Percentiles rank a stretch among this genome's conserved stretches.
Evolutionary conservation across 1,139 yeast species (phyloP).

Genomic region (Protomyces gravidus): DNA sequence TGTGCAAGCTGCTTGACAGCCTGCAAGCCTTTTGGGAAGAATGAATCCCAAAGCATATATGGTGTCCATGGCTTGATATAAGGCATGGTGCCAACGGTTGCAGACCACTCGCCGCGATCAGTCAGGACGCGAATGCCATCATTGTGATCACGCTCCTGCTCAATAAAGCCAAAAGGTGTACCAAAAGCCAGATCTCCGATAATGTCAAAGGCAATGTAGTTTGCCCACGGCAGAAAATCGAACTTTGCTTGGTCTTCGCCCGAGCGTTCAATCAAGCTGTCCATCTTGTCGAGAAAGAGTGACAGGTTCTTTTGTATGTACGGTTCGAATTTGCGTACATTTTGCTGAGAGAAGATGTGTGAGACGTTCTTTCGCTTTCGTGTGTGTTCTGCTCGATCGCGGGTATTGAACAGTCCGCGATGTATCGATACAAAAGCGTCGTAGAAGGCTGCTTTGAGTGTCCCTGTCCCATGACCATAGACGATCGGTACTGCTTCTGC

Average conservation of each 20-base stretch:
- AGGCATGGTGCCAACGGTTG: slow-evolving; percentile 26
- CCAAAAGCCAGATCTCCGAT: slow-evolving; percentile 28
- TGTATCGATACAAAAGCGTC: slow-evolving; percentile 25
- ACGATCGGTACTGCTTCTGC: slow-evolving; percentile 20
- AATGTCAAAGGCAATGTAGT: slow-evolving; percentile 25
- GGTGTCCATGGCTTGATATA: slow-evolving; percentile 17
- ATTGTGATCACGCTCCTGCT: slow-evolving; percentile 15
- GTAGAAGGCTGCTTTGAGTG: slow-evolving; percentile 17
- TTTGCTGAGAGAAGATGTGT: slow-evolving; percentile 16
- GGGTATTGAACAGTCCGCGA: slow-evolving; percentile 24
- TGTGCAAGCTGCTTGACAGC: slow-evolving; percentile 14
- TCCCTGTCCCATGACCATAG: slow-evolving; percentile 26
- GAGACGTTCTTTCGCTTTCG: slow-evolving; percentile 24
- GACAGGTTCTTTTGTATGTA: slow-evolving; percentile 13
- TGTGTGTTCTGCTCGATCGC: slow-evolving; percentile 27
- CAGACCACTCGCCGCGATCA: slow-evolving; percentile 20
- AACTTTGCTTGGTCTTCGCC: not conserved
- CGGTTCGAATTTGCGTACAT: slow-evolving; percentile 20
- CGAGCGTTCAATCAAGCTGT: slow-evolving; percentile 1
- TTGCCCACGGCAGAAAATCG: slow-evolving; percentile 27
- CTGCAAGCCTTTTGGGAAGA: slow-evolving; percentile 17
- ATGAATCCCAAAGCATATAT: slow-evolving; percentile 20
- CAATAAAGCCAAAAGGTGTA: slow-evolving; percentile 18
- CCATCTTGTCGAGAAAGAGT: slow-evolving; percentile 18
- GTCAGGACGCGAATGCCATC: slow-evolving; percentile 19